Evolutionary conservation across 108 stramenopile species (phyloP), one percentile per base, ranked within the genome.

Genomic region (Nannochloropsis salina): DNA sequence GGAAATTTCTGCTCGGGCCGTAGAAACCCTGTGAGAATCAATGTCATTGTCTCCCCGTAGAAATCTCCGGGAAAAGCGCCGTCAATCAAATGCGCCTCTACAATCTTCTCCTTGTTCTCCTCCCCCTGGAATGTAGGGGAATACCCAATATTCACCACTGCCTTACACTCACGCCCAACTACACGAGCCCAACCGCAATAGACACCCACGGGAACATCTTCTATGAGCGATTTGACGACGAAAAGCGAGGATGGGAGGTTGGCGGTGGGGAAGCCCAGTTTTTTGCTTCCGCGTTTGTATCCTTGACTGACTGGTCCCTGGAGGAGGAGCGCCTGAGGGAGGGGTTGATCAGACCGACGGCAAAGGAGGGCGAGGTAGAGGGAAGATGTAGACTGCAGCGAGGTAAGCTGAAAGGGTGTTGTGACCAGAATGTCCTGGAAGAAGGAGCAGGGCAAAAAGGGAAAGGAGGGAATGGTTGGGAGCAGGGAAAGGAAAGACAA

Each of bases 101-200:
- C 93, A 84, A 96, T 95, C 88, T 94, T 94, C 87, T 94, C 94
- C 41, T 89, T 86, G 81, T 96, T 95, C 90, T 95, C 95, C 83
- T 91, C 79, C 21, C 94, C 96, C 86, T 93, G 93, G 88, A 96
- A 96, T 8, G 96, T 96, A 1, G 96, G 96, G 12, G 94, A 94
- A 83, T 92, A 94, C 22, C 96, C 96, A 42, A 96, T 93, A 90
- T 96, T 96, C 41, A 94, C 94, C 6, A 95, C 95, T 31, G 94
- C 94, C 85, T 93, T 93, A 40, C 12, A 12, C 44, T 80, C n/a
- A 20, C 40, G 83, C 41, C 94, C 95, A 11, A 11, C 41, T 12
- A 86, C 41, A 21, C 40, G 41, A 11, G 81, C 44, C 86, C 47
- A 86, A 12, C 86, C 86, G 82, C 80, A 80, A 86, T 96, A 96